phyloP scores from a whole-genome alignment of 805 yeast genomes.

The Priceomyces melissophilus region DNA sequence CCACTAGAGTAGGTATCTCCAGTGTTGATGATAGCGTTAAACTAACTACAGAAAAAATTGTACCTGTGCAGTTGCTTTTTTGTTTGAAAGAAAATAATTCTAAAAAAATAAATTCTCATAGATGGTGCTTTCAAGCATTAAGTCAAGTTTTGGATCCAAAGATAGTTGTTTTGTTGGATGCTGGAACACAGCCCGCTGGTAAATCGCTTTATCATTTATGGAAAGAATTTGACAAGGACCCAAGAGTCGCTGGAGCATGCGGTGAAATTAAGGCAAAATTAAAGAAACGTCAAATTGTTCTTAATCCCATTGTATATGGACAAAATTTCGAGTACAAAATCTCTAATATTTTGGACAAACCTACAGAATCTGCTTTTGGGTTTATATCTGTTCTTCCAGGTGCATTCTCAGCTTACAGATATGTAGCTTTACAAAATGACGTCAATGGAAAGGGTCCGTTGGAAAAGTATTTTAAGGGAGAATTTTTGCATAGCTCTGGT shows the following conservation, averaged over 20 bases:
- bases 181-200: constrained; percentile 62
- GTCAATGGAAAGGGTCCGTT: constrained; percentile 54
- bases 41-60: constrained; percentile 49
- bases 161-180: constrained; percentile 55
- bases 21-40: constrained; percentile 51
- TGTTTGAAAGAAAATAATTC: constrained; percentile 62
- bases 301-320: constrained; percentile 61
- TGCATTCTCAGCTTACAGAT: constrained; percentile 65
- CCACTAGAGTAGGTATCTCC: constrained; percentile 53
- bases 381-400: constrained; percentile 66
- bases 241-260: constrained; percentile 65
- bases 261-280: constrained; percentile 67
- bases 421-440: constrained; percentile 55
- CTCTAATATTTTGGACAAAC: constrained; percentile 64
- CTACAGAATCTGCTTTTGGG: constrained; percentile 62
- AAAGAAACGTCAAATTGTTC: constrained; percentile 42
- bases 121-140: constrained; percentile 68
- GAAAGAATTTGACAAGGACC: constrained; percentile 59
- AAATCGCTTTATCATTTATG: constrained; percentile 56
- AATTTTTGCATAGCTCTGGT: constrained; percentile 52
- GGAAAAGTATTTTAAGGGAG: constrained; percentile 67
- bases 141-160: constrained; percentile 57
- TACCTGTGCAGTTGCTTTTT: constrained; percentile 60
- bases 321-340: constrained; percentile 68
- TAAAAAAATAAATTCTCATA: constrained; percentile 62